Evolutionary conservation across 73 alveolate genomes (phyloP), one percentile per base, ranked within the genome.

Genomic region (Tetrahymena malaccensis): DNA sequence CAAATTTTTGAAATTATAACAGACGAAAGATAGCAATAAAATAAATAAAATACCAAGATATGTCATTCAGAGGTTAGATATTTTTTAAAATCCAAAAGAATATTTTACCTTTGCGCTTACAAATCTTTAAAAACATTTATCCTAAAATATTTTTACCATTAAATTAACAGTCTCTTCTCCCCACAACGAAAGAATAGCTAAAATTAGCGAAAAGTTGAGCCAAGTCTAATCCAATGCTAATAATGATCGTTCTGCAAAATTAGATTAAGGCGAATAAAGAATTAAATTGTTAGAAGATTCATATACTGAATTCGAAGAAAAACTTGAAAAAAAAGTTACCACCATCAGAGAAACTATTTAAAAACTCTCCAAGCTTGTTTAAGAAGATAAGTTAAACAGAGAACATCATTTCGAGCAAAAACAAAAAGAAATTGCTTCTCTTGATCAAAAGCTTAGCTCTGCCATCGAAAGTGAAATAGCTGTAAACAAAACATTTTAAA

Each of bases 381-480:
- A 97, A 70, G 98, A 96, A 44, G 98, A 97, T 93, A 96, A 95
- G 95, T 95, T 93, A 17, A 94, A 94, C 35, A 96, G 94, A 95
- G 98, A 96, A 50, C 93, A 94, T 31, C 97, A 93, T 50, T 89
- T 93, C 55, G 98, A 97, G 50, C 55, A 95, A n/a, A 70, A 96
- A 85, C 94, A 96, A 27, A 58, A 96, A 85, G 98, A 97, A 85
- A 83, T 97, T 50, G 93, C 50, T 38, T 70, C 94, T 83, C 94
- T 97, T 25, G 97, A 97, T 50, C 33, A 70, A 93, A 94, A 94
- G 94, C 94, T 96, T 58, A 85, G 55, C n/a, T 96, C 95, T 40
- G 94, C 97, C 37, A 94, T 97, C 34, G 97, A 96, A 25, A 94
- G 93, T 94, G 97, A 96, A 93, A 70, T 70, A 3, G 89, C 43